These are phyloP conservation scores for Striga asiatica DNA, from an alignment of 257 asterid genomes.

Conservation along the genomic window DNA sequence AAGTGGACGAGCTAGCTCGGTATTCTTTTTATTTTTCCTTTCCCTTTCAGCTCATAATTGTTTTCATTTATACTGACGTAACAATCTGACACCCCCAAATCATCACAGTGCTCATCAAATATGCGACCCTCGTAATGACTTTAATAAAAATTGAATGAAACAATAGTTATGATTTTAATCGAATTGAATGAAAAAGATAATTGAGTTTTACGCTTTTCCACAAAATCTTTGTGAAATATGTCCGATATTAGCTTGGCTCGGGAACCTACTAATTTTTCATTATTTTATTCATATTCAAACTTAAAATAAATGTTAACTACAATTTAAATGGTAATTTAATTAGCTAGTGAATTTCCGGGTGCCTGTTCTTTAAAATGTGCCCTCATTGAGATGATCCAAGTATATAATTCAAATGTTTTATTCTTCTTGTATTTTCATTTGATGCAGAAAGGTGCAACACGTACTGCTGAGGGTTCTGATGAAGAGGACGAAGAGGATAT, in stretches of 20 bases:
- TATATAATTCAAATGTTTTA: not conserved
- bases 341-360: not conserved
- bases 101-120: not conserved
- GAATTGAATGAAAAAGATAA: no score
- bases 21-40: slow-evolving; percentile 19
- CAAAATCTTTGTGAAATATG: no score
- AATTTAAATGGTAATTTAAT: no score
- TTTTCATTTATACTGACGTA: slow-evolving; percentile 1
- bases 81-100: not conserved
- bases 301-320: no score
- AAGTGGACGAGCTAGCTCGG: slow-evolving; percentile 66
- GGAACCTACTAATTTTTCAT: no score
- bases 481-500: slow-evolving; percentile 74
- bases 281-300: no score
- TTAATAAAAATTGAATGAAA: no score
- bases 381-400: not conserved
- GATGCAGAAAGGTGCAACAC: slow-evolving; percentile 59
- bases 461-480: slow-evolving; percentile 59
- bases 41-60: no score
- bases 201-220: no score
- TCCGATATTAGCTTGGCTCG: no score
- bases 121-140: no score
- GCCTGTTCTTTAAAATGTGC: not conserved
- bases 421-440: not conserved
- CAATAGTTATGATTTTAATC: no score